Evolutionary conservation across 1,284 basidiomycete genomes (phyloP).

Genomic region (Puccinia polysora): DNA sequence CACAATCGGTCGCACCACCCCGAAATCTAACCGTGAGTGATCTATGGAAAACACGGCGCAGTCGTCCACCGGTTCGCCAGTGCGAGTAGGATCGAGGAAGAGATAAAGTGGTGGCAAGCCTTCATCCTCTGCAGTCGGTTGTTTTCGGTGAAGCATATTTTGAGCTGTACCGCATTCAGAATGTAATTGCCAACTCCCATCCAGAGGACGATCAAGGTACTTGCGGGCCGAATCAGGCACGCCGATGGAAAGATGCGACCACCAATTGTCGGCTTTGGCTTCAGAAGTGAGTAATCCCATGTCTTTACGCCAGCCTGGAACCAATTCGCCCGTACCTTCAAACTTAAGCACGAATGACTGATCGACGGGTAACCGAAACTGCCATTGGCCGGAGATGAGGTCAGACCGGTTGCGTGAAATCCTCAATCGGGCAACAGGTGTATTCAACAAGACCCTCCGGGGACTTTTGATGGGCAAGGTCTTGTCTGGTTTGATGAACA

Average conservation of each 20-base stretch:
- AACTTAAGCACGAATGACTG: conserved; percentile 62
- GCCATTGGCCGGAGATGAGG: conserved; percentile 71
- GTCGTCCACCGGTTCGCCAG: conserved; percentile 67
- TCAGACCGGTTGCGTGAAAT: conserved; percentile 52
- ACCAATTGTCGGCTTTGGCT: conserved; percentile 64
- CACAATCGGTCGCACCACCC: conserved; percentile 70
- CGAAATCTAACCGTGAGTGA: conserved; percentile 71
- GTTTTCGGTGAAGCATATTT: conserved; percentile 71
- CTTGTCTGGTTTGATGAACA: conserved; percentile 68
- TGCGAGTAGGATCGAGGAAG: conserved; percentile 76
- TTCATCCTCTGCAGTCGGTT: conserved; percentile 55
- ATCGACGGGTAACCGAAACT: conserved; percentile 69
- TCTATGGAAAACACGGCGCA: conserved; percentile 75
- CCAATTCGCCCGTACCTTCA: conserved; percentile 64
- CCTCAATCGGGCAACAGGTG: conserved; percentile 72
- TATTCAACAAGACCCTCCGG: conserved; percentile 67
- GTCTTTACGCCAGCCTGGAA: conserved; percentile 77
- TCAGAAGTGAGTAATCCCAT: conserved; percentile 69
- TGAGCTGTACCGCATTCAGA: conserved; percentile 86
- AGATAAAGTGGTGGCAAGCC: conserved; percentile 67
- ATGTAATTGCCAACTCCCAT: conserved; percentile 71
- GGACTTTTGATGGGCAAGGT: conserved; percentile 72
- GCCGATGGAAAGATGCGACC: conserved; percentile 64
- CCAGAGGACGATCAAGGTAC: conserved; percentile 72
- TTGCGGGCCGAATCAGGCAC: conserved; percentile 59